Evolutionary conservation across 768 basidiomycete species (phyloP), one percentile per base, ranked within the genome.

Genomic region (Mycena leptocephala): DNA sequence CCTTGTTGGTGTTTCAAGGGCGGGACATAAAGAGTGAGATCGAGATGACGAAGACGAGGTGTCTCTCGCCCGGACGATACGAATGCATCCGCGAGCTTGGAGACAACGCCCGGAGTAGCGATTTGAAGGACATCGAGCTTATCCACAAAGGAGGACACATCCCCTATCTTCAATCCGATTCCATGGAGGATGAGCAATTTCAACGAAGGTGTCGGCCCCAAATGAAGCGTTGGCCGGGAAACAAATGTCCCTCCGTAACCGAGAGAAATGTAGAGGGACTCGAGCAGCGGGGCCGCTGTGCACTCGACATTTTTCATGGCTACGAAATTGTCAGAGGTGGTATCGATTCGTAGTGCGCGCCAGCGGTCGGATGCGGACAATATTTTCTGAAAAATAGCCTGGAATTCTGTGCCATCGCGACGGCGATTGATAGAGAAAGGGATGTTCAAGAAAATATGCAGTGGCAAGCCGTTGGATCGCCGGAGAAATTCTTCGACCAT

Each of bases 11-110:
- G 3, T 37, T 59, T 59, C 58, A 59, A 11, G 33, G 58, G 33
- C 58, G 58, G 58, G 35, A 59, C n/a, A 59, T 59, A 33, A 24
- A 59, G 33, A 37, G 58, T 37, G 58, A 59, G 58, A 22, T 59
- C 33, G 58, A 59, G 58, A 59, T 59, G 58, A 37, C 58, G 58
- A 59, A 59, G 58, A 59, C 58, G 58, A 59, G 58, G 58, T 10
- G n/a, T 35, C 33, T 59, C 58, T 24, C 14, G 58, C 35, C 58
- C 58, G 24, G 58, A 59, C 58, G 58, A 59, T 59, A 37, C 33
- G 33, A 59, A 59, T 37, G 58, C 58, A 37, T n/a, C 58, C 22
- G 58, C 58, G 5, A 59, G 58, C 58, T 59, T 37, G 32, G 58
- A 35, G n/a, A 59, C 58, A 59, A 59, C 33, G 35, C 33, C 37